Percentiles rank a stretch among this genome's conserved stretches.
These are phyloP conservation scores for Fusarium guadeloupense DNA, from an alignment of 2,329 filamentous ascomycete genomes.

Conservation along the genomic window DNA sequence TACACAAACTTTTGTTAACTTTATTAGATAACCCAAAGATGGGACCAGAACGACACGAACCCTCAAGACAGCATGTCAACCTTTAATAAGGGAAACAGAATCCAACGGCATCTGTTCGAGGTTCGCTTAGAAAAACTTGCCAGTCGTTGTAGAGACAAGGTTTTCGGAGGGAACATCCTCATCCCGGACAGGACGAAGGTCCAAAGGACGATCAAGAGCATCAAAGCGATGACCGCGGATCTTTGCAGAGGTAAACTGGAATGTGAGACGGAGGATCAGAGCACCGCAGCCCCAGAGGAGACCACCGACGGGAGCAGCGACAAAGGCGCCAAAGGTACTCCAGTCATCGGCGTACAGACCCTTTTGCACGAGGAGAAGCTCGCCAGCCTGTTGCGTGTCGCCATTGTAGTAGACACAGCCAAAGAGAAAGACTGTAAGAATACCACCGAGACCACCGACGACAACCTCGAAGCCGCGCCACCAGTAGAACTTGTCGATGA, in stretches of 20 bases:
- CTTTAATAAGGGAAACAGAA: background rate
- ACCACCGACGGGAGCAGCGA: conserved; percentile 80
- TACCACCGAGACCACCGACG: conserved; percentile 78
- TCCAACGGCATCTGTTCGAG: conserved; percentile 10
- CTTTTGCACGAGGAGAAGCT: conserved; percentile 75
- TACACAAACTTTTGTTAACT: background rate
- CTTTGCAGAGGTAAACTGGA: conserved; percentile 67
- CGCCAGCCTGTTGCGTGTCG: conserved; percentile 67
- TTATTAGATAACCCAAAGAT: background rate
- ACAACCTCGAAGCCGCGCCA: conserved; percentile 86
- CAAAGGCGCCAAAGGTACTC: conserved; percentile 84
- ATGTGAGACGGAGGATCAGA: conserved; percentile 65
- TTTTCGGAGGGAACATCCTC: conserved; percentile 43
- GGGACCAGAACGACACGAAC: background rate
- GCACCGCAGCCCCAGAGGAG: conserved; percentile 75
- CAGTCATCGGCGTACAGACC: conserved; percentile 82
- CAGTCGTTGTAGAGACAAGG: conserved; percentile 50
- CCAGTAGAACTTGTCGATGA: conserved; percentile 75
- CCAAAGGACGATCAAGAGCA: conserved; percentile 67
- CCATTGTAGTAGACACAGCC: conserved; percentile 78
- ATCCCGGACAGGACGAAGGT: conserved; percentile 43
- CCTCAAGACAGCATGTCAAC: background rate
- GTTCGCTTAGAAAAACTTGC: conserved; percentile 62
- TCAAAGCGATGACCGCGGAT: conserved; percentile 69
- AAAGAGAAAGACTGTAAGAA: conserved; percentile 83